A percentile compares a stretch with the other conserved stretches of the same genome.
phyloP scores from a whole-genome alignment of 2,329 filamentous ascomycete genomes.

The Aspergillus caelatus region DNA sequence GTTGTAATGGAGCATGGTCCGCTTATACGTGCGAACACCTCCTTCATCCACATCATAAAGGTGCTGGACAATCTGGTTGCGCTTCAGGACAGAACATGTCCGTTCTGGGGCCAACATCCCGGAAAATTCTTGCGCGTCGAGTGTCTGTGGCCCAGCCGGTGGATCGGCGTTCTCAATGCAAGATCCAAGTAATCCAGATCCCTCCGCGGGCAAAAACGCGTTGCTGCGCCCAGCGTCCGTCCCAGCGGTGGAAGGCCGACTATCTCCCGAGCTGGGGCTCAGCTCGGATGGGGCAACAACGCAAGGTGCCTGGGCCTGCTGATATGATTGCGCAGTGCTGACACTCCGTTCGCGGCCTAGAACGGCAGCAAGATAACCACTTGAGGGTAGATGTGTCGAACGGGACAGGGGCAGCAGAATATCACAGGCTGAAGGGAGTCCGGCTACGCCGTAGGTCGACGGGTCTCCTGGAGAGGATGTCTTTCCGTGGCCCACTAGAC shows the following conservation, averaged over 20 bases:
- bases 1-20: conserved; percentile 40
- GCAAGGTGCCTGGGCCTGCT: conserved; percentile 1
- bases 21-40: conserved; percentile 36
- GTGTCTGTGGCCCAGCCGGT: conserved; percentile 16
- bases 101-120: conserved; percentile 13
- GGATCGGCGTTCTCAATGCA: conserved; percentile 13
- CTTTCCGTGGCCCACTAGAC: conserved; percentile 13
- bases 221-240: conserved; percentile 10
- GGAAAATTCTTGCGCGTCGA: conserved; percentile 13
- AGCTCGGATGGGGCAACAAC: conserved; percentile 1
- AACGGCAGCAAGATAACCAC: conserved; percentile 27
- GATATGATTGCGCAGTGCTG: conserved; percentile 13
- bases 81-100: conserved; percentile 27
- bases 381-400: conserved; percentile 24
- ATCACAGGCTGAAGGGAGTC: conserved; percentile 28
- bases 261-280: background rate
- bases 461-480: conserved; percentile 9
- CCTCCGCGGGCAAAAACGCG: conserved; percentile 6
- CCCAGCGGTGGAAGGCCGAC: conserved; percentile 10
- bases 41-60: conserved; percentile 34
- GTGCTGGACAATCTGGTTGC: conserved; percentile 34
- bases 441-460: conserved; percentile 4
- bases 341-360: conserved; percentile 17
- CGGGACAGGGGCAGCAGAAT: conserved; percentile 29
- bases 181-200: conserved; percentile 8